A percentile compares a stretch with the other conserved stretches of the same genome.
Evolutionary conservation across 306 rosid genomes (phyloP).

Genomic region (Psophocarpus tetragonolobus): DNA sequence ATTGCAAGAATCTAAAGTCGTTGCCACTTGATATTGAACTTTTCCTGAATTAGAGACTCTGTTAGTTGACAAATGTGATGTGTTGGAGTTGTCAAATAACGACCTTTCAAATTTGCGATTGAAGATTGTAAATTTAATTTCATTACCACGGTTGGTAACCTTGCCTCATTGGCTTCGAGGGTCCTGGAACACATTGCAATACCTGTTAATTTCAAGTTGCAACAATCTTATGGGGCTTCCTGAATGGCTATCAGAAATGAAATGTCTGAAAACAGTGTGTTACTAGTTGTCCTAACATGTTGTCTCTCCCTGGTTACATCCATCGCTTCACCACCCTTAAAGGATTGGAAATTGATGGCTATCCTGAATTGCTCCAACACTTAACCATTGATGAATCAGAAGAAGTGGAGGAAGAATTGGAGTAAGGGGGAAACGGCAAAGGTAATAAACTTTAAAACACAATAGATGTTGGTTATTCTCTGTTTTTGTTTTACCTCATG

Average conservation of each 20-base stretch:
- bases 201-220: neutral
- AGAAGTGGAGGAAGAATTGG: neutral
- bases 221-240: conserved; percentile 13
- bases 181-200: conserved; percentile 12
- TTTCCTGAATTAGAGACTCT: conserved; percentile 28
- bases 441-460: neutral
- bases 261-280: neutral
- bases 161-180: conserved; percentile 42
- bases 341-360: neutral
- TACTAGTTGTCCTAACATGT: neutral
- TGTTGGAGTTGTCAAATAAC: conserved; percentile 1
- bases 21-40: conserved; percentile 25
- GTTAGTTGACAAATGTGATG: neutral
- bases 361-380: neutral
- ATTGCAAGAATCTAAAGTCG: conserved; percentile 12
- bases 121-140: neutral
- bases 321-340: neutral
- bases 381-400: neutral
- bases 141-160: neutral
- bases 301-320: conserved; percentile 14
- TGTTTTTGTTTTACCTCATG: neutral
- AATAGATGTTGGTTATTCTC: neutral
- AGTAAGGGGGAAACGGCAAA: neutral
- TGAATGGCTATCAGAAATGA: conserved; percentile 32
- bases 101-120: neutral